Conservation (phyloP, 2,329 filamentous ascomycete genomes). For the Cyanodermella asteris region DNA sequence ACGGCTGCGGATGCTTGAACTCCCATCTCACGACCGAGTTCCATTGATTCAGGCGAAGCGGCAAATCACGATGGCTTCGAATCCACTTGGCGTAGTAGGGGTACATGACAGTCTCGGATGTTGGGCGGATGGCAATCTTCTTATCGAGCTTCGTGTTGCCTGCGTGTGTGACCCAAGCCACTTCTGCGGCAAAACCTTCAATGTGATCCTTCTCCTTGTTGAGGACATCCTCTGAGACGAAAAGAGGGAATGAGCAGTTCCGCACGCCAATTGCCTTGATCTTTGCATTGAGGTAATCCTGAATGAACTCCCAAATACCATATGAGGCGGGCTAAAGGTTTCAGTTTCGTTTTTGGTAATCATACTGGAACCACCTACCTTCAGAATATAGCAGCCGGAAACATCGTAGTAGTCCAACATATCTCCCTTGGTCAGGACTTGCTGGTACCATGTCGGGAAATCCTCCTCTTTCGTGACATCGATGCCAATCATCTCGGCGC, state of each 20-base stretch:
- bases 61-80: slow-evolving; percentile 82
- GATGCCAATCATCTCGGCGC: slow-evolving; percentile 58
- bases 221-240: slow-evolving; percentile 77
- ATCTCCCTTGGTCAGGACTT: slow-evolving; percentile 88
- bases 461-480: slow-evolving; percentile 68
- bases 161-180: slow-evolving; percentile 30
- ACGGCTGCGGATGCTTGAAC: slow-evolving; percentile 73
- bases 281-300: slow-evolving; percentile 32
- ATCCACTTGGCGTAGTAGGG: slow-evolving; percentile 95
- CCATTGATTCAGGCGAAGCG: slow-evolving; percentile 91
- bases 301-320: slow-evolving; percentile 46
- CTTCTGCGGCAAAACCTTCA: slow-evolving; percentile 78
- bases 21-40: slow-evolving; percentile 89
- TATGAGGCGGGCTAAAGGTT: slow-evolving; percentile 34
- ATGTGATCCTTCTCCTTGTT: slow-evolving; percentile 82
- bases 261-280: slow-evolving; percentile 86
- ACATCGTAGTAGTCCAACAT: slow-evolving; percentile 98
- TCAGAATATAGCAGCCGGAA: slow-evolving; percentile 89
- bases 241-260: slow-evolving; percentile 93
- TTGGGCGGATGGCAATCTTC: slow-evolving; percentile 47
- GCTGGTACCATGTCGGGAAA: slow-evolving; percentile 91
- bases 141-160: slow-evolving; percentile 85
- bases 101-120: slow-evolving; percentile 70
- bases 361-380: slow-evolving; percentile 21
- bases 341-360: too few species aligned